Evolutionary conservation across 768 basidiomycete species (phyloP).

Genomic region (Gautieria morchelliformis): DNA sequence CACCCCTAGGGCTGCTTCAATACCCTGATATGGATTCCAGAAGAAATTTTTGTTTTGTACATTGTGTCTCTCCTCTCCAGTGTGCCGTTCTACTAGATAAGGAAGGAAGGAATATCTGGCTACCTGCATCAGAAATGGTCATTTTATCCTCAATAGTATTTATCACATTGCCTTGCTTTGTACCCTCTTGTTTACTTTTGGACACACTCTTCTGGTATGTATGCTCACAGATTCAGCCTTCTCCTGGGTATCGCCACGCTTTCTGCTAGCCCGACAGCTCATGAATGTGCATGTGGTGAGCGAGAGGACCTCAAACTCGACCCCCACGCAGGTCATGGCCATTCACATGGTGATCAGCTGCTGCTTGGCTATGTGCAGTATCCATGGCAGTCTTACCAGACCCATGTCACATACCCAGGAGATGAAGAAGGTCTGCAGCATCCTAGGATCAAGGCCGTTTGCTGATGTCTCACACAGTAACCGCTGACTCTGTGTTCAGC

Average conservation of each 20-base stretch:
- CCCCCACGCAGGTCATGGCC: constrained; percentile 23
- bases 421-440: constrained; percentile 42
- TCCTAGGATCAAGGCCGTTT: too few relatives aligned
- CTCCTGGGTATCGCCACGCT: constrained; percentile 18
- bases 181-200: neutral
- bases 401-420: too few relatives aligned
- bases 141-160: neutral
- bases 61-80: too few relatives aligned
- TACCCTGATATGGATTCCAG: too few relatives aligned
- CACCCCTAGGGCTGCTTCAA: neutral
- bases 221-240: constrained; percentile 15
- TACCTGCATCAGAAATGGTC: neutral
- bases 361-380: constrained; percentile 60
- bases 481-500: too few relatives aligned
- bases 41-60: too few relatives aligned
- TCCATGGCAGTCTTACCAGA: constrained; percentile 36
- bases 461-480: constrained; percentile 34
- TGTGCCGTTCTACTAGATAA: too few relatives aligned
- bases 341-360: constrained; percentile 37
- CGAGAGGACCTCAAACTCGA: constrained; percentile 11
- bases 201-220: too few relatives aligned
- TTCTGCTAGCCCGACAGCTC: constrained; percentile 7
- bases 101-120: neutral
- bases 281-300: constrained; percentile 6
- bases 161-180: neutral